Conservation (phyloP, 2,329 filamentous ascomycete species). For the Penicillium freii region DNA sequence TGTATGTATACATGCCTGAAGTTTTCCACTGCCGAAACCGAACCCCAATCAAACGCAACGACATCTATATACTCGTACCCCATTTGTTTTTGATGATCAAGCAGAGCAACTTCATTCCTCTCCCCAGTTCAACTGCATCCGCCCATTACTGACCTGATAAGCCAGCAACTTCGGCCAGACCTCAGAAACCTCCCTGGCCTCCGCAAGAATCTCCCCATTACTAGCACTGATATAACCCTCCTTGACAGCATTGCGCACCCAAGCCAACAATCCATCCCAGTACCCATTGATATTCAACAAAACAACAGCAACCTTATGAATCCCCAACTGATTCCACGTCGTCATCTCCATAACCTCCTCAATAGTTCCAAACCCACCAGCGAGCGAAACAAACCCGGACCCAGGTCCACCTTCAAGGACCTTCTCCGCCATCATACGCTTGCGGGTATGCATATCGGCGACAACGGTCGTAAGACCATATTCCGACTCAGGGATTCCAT, state of each 20-base stretch:
- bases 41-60: not conserved
- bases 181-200: slow-evolving; percentile 69
- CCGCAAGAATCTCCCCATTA: slow-evolving; percentile 74
- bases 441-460: slow-evolving; percentile 92
- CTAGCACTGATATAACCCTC: slow-evolving; percentile 72
- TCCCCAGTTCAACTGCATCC: slow-evolving; percentile 81
- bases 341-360: slow-evolving; percentile 97
- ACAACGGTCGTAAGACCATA: slow-evolving; percentile 89
- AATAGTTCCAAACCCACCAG: slow-evolving; percentile 88
- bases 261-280: slow-evolving; percentile 81
- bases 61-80: not conserved
- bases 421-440: slow-evolving; percentile 87
- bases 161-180: slow-evolving; percentile 68
- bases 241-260: slow-evolving; percentile 73
- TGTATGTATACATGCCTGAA: not conserved
- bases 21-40: not conserved
- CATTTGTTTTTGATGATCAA: not conserved
- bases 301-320: slow-evolving; percentile 76
- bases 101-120: slow-evolving; percentile 50
- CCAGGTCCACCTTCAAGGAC: slow-evolving; percentile 79
- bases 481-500: slow-evolving; percentile 38
- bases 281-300: slow-evolving; percentile 87
- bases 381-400: slow-evolving; percentile 83
- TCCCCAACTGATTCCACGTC: slow-evolving; percentile 91
- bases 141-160: slow-evolving; percentile 72